These are phyloP conservation scores for Aethionema arabicum DNA, from an alignment of 345 rosid genomes.

Conservation along the genomic window DNA sequence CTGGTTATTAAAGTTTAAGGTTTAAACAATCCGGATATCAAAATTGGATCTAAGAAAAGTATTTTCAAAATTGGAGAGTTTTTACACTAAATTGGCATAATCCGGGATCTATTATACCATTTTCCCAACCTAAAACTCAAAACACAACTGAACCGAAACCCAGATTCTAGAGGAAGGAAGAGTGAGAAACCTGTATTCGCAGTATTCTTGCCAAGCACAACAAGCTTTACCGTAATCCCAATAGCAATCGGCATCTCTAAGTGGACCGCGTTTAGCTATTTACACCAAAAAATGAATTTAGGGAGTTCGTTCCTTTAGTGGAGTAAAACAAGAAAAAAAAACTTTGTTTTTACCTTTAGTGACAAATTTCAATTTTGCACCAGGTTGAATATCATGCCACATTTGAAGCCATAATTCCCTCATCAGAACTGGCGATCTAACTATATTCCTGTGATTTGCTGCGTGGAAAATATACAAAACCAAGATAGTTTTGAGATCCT, in stretches of 20 bases:
- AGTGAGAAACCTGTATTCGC: slow-evolving; percentile 78
- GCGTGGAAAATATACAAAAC: slow-evolving; percentile 31
- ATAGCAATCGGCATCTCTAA: slow-evolving; percentile 90
- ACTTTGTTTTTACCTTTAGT: slow-evolving; percentile 68
- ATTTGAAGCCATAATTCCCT: slow-evolving; percentile 98
- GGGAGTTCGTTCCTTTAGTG: not conserved
- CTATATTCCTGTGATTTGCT: slow-evolving; percentile 98
- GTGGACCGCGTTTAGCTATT: slow-evolving; percentile 89
- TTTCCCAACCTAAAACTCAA: too few relatives aligned
- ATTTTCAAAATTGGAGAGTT: too few relatives aligned
- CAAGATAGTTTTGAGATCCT: not conserved
- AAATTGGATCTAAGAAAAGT: too few relatives aligned
- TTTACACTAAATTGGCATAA: too few relatives aligned
- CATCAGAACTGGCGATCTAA: slow-evolving; percentile 86
- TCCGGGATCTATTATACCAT: too few relatives aligned
- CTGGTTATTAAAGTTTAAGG: too few relatives aligned
- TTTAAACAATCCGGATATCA: too few relatives aligned
- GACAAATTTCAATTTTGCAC: slow-evolving; percentile 62
- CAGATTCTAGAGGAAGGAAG: slow-evolving; percentile 8
- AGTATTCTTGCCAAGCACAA: slow-evolving; percentile 92
- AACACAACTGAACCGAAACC: too few relatives aligned
- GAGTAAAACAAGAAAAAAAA: not conserved
- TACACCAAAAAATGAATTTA: slow-evolving; percentile 15
- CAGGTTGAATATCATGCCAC: slow-evolving; percentile 91
- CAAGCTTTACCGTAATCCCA: slow-evolving; percentile 99